phyloP scores from a whole-genome alignment of 257 asterid species.

The Parsonsia alboflavescens region DNA sequence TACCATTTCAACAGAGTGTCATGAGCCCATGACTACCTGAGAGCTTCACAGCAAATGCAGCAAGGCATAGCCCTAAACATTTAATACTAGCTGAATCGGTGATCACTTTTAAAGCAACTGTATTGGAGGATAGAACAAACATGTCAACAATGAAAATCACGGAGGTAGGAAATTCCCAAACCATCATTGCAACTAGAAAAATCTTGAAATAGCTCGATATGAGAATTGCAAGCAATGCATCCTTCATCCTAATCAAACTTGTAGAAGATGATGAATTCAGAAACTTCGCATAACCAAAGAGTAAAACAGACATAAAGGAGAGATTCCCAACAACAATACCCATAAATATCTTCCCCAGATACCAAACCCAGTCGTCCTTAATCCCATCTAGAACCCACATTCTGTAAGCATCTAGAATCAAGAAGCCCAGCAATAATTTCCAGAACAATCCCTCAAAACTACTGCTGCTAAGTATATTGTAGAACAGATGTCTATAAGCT shows the following conservation, averaged over 20 bases:
- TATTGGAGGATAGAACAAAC: conserved; percentile 75
- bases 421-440: conserved; percentile 43
- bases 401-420: conserved; percentile 59
- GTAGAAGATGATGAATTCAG: conserved; percentile 30
- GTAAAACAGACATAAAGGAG: conserved; percentile 33
- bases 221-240: conserved; percentile 45
- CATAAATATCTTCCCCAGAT: conserved; percentile 44
- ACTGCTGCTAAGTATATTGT: conserved; percentile 47
- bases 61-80: conserved; percentile 52
- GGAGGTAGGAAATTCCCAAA: conserved; percentile 75
- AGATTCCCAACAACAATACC: conserved; percentile 56
- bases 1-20: background rate
- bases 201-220: conserved; percentile 82
- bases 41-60: conserved; percentile 54
- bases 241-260: conserved; percentile 56
- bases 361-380: conserved; percentile 34
- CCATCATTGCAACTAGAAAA: conserved; percentile 76
- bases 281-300: conserved; percentile 43
- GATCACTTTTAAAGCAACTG: conserved; percentile 66
- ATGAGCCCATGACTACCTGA: conserved; percentile 30
- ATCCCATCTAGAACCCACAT: conserved; percentile 41
- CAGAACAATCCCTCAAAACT: conserved; percentile 53
- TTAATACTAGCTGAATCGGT: conserved; percentile 40
- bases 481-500: conserved; percentile 80
- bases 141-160: conserved; percentile 60